Percentiles rank a stretch among this genome's conserved stretches.
These are phyloP conservation scores for Ophiostoma australiae DNA, from an alignment of 2,329 filamentous ascomycete genomes.

Conservation along the genomic window DNA sequence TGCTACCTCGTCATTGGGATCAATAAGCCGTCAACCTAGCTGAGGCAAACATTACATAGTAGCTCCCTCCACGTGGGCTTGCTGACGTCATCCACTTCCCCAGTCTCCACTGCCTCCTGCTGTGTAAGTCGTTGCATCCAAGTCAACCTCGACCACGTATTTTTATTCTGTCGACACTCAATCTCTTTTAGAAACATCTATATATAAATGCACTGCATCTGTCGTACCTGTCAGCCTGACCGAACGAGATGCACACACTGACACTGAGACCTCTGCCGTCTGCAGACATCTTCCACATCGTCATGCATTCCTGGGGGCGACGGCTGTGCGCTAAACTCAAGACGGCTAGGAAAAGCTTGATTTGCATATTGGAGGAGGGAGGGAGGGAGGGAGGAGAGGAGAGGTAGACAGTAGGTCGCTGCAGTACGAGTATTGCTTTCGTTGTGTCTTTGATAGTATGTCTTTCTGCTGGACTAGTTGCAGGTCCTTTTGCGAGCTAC, in stretches of 20 bases:
- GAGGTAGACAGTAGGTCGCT: background rate
- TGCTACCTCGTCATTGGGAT: background rate
- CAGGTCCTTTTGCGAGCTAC: background rate
- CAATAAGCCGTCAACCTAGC: background rate
- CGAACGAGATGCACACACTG: background rate
- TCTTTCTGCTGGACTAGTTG: no score
- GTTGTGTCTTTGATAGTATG: background rate
- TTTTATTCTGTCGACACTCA: no score
- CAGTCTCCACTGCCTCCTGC: background rate
- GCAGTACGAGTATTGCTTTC: background rate
- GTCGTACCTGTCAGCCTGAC: background rate
- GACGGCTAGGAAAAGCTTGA: slow-evolving; percentile 4
- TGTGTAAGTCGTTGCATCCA: background rate
- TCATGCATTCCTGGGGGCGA: slow-evolving; percentile 2
- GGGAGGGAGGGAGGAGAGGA: background rate
- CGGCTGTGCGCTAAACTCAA: background rate
- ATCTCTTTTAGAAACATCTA: background rate
- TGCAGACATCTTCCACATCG: slow-evolving; percentile 8
- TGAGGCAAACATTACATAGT: background rate
- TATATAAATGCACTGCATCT: background rate
- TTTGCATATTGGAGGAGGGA: background rate
- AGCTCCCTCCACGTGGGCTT: background rate
- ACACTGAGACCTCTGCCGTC: background rate
- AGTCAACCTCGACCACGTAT: no score
- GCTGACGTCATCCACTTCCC: background rate